Conservation (phyloP, 148 eudicot species). For the Rheum nobile region DNA sequence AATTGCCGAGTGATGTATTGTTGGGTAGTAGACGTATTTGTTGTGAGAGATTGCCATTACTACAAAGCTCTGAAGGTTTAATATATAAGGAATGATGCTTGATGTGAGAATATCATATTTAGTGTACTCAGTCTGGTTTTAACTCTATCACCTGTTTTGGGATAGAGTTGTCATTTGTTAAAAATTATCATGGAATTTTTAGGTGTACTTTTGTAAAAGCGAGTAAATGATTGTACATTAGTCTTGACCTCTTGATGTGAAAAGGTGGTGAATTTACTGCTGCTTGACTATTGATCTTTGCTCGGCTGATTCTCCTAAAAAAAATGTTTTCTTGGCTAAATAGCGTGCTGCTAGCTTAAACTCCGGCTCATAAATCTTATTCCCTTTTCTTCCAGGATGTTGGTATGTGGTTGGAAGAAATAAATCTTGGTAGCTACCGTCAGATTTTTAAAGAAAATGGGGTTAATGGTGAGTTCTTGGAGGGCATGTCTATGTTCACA, state of each 20-base stretch:
- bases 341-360: background rate
- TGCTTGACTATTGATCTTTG: background rate
- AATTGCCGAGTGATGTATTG: background rate
- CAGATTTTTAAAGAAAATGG: slow-evolving; percentile 74
- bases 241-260: background rate
- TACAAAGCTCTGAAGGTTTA: background rate
- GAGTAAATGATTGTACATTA: background rate
- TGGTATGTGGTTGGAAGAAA: slow-evolving; percentile 91
- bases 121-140: background rate
- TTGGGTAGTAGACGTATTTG: background rate
- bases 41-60: background rate
- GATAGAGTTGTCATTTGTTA: background rate
- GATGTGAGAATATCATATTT: background rate
- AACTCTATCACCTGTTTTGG: too few species aligned
- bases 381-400: slow-evolving; percentile 53
- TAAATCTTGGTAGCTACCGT: slow-evolving; percentile 77
- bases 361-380: background rate
- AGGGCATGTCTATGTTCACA: slow-evolving; percentile 98
- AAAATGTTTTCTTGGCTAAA: background rate
- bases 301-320: too few species aligned
- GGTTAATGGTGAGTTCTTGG: slow-evolving; percentile 92
- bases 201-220: background rate
- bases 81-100: background rate
- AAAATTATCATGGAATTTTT: background rate
- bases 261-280: background rate